Evolutionary conservation across 2,329 filamentous ascomycete species (phyloP).

Genomic region (Orbilia quercus): DNA sequence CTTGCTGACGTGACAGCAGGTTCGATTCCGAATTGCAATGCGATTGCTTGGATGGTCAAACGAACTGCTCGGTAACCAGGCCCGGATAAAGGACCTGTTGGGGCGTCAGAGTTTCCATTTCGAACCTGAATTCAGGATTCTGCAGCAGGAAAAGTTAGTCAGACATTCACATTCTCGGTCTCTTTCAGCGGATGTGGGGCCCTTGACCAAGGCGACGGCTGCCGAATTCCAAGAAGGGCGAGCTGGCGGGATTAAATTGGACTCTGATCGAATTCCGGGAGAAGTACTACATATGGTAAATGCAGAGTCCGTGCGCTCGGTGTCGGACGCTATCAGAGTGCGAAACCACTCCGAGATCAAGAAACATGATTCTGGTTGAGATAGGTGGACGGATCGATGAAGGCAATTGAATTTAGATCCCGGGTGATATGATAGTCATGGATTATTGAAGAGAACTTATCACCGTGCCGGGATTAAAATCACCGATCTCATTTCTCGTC

Average conservation of each 20-base stretch:
- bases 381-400: too few species aligned
- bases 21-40: too few species aligned
- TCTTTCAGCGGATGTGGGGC: conserved; percentile 2
- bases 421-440: background rate
- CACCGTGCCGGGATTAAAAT: conserved; percentile 3
- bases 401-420: background rate
- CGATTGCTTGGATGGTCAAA: too few species aligned
- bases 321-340: background rate
- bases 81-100: too few species aligned
- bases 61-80: too few species aligned
- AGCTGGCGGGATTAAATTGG: conserved; percentile 25
- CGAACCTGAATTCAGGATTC: too few species aligned
- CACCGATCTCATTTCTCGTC: conserved; percentile 34
- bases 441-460: background rate
- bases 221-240: conserved; percentile 8
- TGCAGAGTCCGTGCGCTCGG: conserved; percentile 35
- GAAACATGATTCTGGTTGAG: background rate
- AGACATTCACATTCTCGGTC: too few species aligned
- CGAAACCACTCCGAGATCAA: background rate
- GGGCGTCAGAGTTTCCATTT: too few species aligned
- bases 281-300: too few species aligned
- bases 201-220: background rate
- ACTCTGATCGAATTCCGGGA: conserved; percentile 12
- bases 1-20: too few species aligned
- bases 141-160: too few species aligned